Evolutionary conservation across 495 filamentous ascomycete genomes (phyloP).

Genomic region (Friedmanniomyces simplex): DNA sequence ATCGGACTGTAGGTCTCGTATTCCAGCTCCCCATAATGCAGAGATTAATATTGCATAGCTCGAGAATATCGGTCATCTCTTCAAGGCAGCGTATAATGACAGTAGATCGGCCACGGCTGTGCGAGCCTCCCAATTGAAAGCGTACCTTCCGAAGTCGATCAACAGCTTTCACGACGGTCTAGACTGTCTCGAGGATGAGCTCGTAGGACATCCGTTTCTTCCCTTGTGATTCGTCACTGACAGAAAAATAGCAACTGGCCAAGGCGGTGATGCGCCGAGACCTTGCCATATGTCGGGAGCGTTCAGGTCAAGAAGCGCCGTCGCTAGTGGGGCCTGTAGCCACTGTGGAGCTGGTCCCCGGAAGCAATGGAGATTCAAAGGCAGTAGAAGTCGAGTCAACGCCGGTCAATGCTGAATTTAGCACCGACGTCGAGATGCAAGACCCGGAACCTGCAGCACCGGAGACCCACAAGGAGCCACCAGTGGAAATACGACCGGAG

Average conservation of each 20-base stretch:
- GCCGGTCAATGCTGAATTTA: neutral
- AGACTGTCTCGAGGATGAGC: conserved; percentile 6
- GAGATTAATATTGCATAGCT: neutral
- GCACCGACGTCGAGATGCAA: neutral
- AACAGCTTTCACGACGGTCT: conserved; percentile 12
- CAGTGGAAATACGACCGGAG: neutral
- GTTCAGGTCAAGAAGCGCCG: neutral
- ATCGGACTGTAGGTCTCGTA: conserved; percentile 1
- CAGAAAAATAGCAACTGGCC: conserved; percentile 2
- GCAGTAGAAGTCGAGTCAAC: neutral
- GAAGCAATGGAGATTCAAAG: neutral
- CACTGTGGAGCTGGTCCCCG: neutral
- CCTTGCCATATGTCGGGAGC: conserved; percentile 8
- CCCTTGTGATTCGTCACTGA: neutral
- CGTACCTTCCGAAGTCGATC: conserved; percentile 1
- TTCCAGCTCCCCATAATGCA: neutral
- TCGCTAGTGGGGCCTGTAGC: neutral
- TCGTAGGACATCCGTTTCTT: neutral
- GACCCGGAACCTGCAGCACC: neutral
- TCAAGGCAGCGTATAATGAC: neutral
- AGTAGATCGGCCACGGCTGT: neutral
- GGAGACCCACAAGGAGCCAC: neutral
- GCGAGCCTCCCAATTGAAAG: conserved; percentile 2
- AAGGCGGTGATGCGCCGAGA: conserved; percentile 18
- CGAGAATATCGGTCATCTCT: conserved; percentile 9